A percentile compares a stretch with the other conserved stretches of the same genome.
phyloP scores from a whole-genome alignment of 2,329 filamentous ascomycete species.

The Calycina herbarum region DNA sequence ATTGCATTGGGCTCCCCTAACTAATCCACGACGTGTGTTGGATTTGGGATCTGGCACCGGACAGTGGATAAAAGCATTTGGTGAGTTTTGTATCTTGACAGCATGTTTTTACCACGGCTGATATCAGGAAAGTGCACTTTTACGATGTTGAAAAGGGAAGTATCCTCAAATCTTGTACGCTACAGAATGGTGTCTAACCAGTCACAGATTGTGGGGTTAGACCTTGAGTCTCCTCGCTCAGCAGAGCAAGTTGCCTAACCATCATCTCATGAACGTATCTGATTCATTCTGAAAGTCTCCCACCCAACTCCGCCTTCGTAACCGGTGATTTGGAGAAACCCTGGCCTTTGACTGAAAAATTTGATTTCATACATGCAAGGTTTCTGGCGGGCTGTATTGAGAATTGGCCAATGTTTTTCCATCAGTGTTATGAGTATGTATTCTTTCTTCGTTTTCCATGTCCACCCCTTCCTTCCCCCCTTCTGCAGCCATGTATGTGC shows the following conservation, averaged over 20 bases:
- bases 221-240: background rate
- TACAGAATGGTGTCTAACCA: background rate
- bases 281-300: background rate
- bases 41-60: background rate
- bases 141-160: background rate
- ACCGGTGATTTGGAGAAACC: background rate
- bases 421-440: background rate
- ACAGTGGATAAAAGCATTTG: constrained; percentile 1
- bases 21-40: background rate
- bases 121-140: background rate
- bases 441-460: background rate
- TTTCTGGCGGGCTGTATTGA: background rate
- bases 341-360: background rate
- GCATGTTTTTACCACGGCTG: background rate
- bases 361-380: background rate
- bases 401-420: background rate
- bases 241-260: background rate
- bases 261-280: background rate
- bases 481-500: background rate
- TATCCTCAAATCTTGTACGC: background rate
- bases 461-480: too few relatives aligned
- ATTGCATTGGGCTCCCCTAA: background rate
- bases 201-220: background rate
- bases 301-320: background rate
- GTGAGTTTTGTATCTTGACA: background rate